Percentiles rank a stretch among this genome's conserved stretches.
Conservation (phyloP, 1,284 basidiomycete genomes). For the Dichomitus squalens region DNA sequence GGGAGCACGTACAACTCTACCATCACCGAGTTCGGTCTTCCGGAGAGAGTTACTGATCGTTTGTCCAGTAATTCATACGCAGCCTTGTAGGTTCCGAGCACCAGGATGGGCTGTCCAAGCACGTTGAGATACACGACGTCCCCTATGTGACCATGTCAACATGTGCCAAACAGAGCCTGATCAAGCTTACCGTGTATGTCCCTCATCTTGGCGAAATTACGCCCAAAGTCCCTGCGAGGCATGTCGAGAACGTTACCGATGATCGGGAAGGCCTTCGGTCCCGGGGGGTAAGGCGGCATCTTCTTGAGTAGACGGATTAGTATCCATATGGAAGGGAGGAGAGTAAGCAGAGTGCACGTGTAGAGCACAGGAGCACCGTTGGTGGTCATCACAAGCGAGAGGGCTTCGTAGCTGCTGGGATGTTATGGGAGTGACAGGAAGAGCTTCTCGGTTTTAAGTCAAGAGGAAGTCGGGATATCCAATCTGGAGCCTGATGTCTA, state of each 20-base stretch:
- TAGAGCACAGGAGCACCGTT: too few species aligned
- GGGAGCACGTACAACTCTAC: conserved; percentile 9
- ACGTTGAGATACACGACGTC: conserved; percentile 10
- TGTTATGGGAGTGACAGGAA: too few species aligned
- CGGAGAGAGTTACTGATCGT: conserved; percentile 17
- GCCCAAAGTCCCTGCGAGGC: conserved; percentile 1
- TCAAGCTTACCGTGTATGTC: neutral
- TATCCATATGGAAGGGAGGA: too few species aligned
- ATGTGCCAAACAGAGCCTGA: too few species aligned
- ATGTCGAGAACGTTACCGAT: conserved; percentile 13
- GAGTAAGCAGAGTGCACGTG: too few species aligned
- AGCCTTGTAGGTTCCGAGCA: conserved; percentile 15
- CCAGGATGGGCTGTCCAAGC: conserved; percentile 7
- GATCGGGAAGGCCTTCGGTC: conserved; percentile 10
- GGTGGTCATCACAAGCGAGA: too few species aligned
- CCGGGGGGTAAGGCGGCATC: conserved; percentile 7
- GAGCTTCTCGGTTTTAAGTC: too few species aligned
- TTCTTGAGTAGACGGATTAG: too few species aligned
- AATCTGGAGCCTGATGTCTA: too few species aligned
- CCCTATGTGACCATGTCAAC: neutral
- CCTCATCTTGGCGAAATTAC: neutral
- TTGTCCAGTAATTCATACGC: conserved; percentile 23
- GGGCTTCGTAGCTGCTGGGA: too few species aligned
- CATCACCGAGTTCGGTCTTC: conserved; percentile 12
- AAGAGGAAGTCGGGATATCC: too few species aligned